Evolutionary conservation across 2,329 filamentous ascomycete genomes (phyloP).

Genomic region (Arthrocladium fulminans): DNA sequence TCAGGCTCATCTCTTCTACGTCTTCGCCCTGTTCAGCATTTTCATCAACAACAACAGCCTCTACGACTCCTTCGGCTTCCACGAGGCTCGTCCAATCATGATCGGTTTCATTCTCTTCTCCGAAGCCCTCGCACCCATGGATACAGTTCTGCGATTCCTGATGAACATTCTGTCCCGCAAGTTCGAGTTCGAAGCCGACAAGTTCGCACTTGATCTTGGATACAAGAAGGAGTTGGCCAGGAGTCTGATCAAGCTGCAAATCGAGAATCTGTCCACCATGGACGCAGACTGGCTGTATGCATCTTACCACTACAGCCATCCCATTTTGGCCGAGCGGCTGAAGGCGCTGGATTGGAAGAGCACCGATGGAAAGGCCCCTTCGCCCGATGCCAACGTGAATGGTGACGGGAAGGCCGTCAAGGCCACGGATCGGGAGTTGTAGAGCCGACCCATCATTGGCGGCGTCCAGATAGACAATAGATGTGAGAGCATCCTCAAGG

Average conservation of each 20-base stretch:
- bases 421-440: constrained; percentile 69
- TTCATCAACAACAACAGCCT: constrained; percentile 94
- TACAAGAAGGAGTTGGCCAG: constrained; percentile 74
- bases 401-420: constrained; percentile 52
- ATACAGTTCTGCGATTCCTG: constrained; percentile 84
- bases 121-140: constrained; percentile 88
- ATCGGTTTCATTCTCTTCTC: constrained; percentile 97
- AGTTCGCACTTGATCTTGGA: constrained; percentile 75
- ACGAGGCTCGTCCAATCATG: constrained; percentile 75
- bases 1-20: constrained; percentile 89
- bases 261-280: constrained; percentile 97
- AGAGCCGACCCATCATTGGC: constrained; percentile 22
- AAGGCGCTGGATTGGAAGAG: constrained; percentile 84
- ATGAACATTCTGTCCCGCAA: constrained; percentile 93
- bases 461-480: background rate
- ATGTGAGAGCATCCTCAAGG: background rate
- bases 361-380: constrained; percentile 48
- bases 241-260: constrained; percentile 92
- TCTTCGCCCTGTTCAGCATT: constrained; percentile 91
- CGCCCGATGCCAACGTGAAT: constrained; percentile 37
- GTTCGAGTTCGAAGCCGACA: constrained; percentile 92
- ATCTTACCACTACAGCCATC: constrained; percentile 97
- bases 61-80: constrained; percentile 85
- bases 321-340: constrained; percentile 86
- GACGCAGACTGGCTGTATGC: constrained; percentile 98